Percentiles rank a stretch among this genome's conserved stretches.
Conservation (phyloP, 768 basidiomycete species). For the Mycena albidolilacea region DNA sequence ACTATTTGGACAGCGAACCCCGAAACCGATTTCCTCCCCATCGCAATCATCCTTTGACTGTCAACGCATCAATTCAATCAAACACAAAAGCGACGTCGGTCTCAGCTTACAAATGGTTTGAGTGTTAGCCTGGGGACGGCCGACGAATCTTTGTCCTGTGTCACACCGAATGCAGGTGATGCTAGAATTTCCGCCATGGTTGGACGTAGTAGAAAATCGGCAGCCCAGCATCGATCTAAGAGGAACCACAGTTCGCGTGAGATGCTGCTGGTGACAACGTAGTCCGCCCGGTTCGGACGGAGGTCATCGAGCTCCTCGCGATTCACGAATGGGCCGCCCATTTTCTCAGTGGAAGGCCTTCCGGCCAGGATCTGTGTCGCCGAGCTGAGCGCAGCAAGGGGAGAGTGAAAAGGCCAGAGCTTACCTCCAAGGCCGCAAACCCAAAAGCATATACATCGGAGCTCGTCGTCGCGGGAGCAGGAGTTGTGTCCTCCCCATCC, state of each 20-base stretch:
- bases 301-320: not conserved
- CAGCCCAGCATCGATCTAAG: not conserved
- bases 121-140: not conserved
- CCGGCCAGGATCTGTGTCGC: not conserved
- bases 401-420: not conserved
- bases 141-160: not conserved
- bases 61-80: not conserved
- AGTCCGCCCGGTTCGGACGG: not conserved
- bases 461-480: not conserved
- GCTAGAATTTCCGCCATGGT: not conserved
- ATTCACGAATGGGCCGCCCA: not conserved
- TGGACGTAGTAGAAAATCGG: not conserved
- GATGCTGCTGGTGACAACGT: not conserved
- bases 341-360: not conserved
- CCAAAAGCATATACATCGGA: conserved; percentile 2
- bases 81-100: not conserved
- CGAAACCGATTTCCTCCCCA: not conserved
- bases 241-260: not conserved
- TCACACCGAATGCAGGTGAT: not conserved
- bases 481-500: not conserved
- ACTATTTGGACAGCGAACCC: not conserved
- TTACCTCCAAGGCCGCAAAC: not conserved
- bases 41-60: not conserved
- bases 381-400: not conserved
- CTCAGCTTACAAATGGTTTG: not conserved